phyloP scores from a whole-genome alignment of 2,329 filamentous ascomycete species.

The Elsinoe necatrix region DNA sequence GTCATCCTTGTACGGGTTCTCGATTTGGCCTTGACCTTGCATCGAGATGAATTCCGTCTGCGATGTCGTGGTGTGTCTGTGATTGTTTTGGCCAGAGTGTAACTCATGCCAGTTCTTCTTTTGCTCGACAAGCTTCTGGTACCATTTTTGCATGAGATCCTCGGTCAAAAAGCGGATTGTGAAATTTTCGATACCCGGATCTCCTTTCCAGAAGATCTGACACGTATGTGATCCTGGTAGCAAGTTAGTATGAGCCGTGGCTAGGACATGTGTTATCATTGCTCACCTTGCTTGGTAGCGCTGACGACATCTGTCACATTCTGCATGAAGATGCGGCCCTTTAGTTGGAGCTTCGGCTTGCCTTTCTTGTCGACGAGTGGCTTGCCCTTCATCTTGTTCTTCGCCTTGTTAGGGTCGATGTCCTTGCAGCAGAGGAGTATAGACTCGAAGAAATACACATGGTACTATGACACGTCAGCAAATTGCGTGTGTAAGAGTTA shows the following conservation, averaged over 20 bases:
- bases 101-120: conserved; percentile 16
- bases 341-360: conserved; percentile 74
- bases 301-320: conserved; percentile 95
- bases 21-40: conserved; percentile 54
- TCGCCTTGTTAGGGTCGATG: conserved; percentile 71
- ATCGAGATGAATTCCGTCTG: conserved; percentile 75
- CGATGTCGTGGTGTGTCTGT: conserved; percentile 44
- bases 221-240: conserved; percentile 75
- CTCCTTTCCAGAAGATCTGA: conserved; percentile 98
- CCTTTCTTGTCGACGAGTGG: conserved; percentile 60
- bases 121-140: conserved; percentile 17
- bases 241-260: background rate
- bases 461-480: conserved; percentile 54
- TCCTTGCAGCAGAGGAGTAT: conserved; percentile 98
- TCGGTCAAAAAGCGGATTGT: conserved; percentile 89
- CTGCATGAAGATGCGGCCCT: conserved; percentile 97
- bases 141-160: conserved; percentile 87
- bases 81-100: conserved; percentile 1
- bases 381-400: conserved; percentile 65
- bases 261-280: background rate
- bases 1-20: conserved; percentile 70
- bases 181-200: conserved; percentile 92
- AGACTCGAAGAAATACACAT: conserved; percentile 93
- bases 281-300: conserved; percentile 73
- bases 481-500: background rate